Conservation (phyloP, 352 stramenopile species). For the Phytophthora megakarya region DNA sequence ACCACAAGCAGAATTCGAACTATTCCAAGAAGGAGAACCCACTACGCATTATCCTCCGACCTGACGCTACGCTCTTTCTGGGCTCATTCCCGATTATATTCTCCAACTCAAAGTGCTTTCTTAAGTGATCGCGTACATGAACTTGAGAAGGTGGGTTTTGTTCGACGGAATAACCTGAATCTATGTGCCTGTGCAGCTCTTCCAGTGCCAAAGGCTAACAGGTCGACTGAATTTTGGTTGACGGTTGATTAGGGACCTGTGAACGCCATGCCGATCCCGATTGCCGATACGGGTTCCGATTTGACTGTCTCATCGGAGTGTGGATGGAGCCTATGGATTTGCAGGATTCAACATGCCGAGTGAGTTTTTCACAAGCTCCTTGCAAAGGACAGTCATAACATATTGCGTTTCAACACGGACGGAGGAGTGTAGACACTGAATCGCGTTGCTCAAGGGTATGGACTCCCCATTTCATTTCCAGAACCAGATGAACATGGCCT, state of each 20-base stretch:
- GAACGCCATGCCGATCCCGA: conserved; percentile 1
- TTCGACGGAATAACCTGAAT: conserved; percentile 9
- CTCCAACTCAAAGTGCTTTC: neutral
- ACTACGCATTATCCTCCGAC: neutral
- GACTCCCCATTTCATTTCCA: conserved; percentile 23
- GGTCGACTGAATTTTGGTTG: conserved; percentile 18
- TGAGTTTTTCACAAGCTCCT: conserved; percentile 25
- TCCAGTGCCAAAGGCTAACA: conserved; percentile 9
- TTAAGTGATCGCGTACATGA: neutral
- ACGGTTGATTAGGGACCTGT: conserved; percentile 31
- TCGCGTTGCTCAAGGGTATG: conserved; percentile 7
- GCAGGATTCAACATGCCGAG: conserved; percentile 28
- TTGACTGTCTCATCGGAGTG: conserved; percentile 1
- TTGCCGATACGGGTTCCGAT: conserved; percentile 3
- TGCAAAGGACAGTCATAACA: conserved; percentile 13
- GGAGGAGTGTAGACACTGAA: conserved; percentile 21
- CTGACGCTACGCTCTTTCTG: neutral
- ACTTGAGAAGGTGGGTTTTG: conserved; percentile 3
- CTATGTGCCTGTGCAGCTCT: conserved; percentile 10
- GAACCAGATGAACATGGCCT: conserved; percentile 17
- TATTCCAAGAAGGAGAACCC: conserved; percentile 17
- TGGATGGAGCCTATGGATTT: conserved; percentile 9
- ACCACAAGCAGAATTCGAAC: conserved; percentile 7
- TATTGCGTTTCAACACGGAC: conserved; percentile 31
- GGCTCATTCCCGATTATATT: neutral